Conservation (phyloP, 2,329 filamentous ascomycete species). For the Boeremia exigua region DNA sequence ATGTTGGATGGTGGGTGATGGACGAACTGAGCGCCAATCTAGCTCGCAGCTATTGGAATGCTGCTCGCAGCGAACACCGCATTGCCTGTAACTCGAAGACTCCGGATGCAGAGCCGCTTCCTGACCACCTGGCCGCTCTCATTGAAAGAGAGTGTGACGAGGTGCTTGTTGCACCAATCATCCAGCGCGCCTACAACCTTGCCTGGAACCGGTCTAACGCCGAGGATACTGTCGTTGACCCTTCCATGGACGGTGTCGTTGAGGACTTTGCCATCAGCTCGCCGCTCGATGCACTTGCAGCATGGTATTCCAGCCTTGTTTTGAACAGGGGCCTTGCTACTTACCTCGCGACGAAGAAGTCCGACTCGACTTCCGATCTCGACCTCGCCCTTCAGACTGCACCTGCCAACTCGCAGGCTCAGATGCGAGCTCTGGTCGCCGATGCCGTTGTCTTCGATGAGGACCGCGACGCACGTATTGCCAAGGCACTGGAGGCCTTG, state of each 20-base stretch:
- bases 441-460: slow-evolving; percentile 64
- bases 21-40: slow-evolving; percentile 75
- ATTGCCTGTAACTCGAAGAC: slow-evolving; percentile 51
- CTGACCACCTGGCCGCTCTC: slow-evolving; percentile 76
- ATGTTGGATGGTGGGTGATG: slow-evolving; percentile 68
- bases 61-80: slow-evolving; percentile 70
- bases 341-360: slow-evolving; percentile 62
- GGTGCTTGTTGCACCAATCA: slow-evolving; percentile 76
- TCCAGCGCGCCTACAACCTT: slow-evolving; percentile 86
- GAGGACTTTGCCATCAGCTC: slow-evolving; percentile 85
- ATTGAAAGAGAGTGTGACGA: slow-evolving; percentile 82
- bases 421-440: slow-evolving; percentile 63
- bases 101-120: slow-evolving; percentile 69
- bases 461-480: slow-evolving; percentile 58
- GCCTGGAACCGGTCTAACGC: slow-evolving; percentile 84
- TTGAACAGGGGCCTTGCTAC: slow-evolving; percentile 72
- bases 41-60: slow-evolving; percentile 79
- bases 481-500: slow-evolving; percentile 60
- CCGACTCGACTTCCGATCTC: slow-evolving; percentile 62
- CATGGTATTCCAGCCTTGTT: slow-evolving; percentile 83
- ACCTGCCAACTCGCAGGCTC: slow-evolving; percentile 77
- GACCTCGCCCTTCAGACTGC: slow-evolving; percentile 74
- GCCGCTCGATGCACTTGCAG: slow-evolving; percentile 86
- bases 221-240: slow-evolving; percentile 68
- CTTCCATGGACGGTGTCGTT: slow-evolving; percentile 81